Conservation (phyloP, 495 filamentous ascomycete genomes). For the Penicillium crystallinum region DNA sequence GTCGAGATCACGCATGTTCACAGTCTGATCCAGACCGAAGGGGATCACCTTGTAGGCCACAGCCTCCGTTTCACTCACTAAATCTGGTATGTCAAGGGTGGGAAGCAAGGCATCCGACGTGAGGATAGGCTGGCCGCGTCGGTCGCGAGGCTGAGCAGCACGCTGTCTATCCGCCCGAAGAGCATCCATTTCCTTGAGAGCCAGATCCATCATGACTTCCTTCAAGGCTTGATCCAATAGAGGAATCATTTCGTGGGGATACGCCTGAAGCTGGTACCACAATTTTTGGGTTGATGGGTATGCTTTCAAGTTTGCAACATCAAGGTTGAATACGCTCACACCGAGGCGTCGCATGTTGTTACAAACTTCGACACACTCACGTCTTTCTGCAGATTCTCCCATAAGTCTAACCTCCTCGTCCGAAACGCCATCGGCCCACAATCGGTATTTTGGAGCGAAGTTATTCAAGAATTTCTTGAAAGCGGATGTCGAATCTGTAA, state of each 20-base stretch:
- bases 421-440: conserved; percentile 79
- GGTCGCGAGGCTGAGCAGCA: conserved; percentile 21
- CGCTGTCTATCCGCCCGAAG: conserved; percentile 55
- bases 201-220: conserved; percentile 87
- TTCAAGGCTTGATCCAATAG: conserved; percentile 93
- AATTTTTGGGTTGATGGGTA: conserved; percentile 90
- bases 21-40: conserved; percentile 78
- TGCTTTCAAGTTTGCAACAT: conserved; percentile 82
- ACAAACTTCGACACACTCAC: conserved; percentile 80
- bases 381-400: conserved; percentile 54
- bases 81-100: conserved; percentile 68
- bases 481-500: conserved; percentile 76
- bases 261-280: conserved; percentile 89
- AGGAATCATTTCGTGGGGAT: conserved; percentile 92
- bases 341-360: conserved; percentile 86
- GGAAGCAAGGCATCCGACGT: conserved; percentile 73
- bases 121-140: conserved; percentile 27
- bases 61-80: conserved; percentile 61
- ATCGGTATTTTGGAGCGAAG: conserved; percentile 86
- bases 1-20: conserved; percentile 94
- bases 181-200: conserved; percentile 72
- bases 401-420: conserved; percentile 64
- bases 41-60: conserved; percentile 79
- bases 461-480: conserved; percentile 90
- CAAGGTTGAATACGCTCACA: conserved; percentile 76